Evolutionary conservation across 192 early-diverging fungal species (phyloP), one percentile per base, ranked within the genome.

Genomic region (Backusella tuberculispora): DNA sequence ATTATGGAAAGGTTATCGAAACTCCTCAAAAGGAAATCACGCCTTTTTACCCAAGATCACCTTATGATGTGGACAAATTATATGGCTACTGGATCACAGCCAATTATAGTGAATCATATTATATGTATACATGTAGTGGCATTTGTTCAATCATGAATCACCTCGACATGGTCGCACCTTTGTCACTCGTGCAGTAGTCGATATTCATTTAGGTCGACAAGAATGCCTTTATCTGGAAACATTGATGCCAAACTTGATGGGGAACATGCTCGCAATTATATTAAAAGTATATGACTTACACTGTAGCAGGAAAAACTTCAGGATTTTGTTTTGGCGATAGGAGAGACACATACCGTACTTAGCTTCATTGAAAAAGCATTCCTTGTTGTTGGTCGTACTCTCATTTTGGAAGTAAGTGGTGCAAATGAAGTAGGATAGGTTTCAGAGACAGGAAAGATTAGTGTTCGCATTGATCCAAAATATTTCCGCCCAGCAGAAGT

Each of bases 401-500:
- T 93, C 74, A 64, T 75, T 69, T 92, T 85, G 88, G 89, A 89
- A 81, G 90, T 87, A 65, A 76, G 83, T 63, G 89, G 84, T 67
- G 83, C 84, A 69, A 74, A 88, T 26, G 82, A 88, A 69, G 75
- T 91, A 38, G 90, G 90, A 64, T 81, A 87, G 53, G 88, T 86
- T 71, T 74, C 73, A 19, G 83, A 83, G 4, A 87, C 69, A 24
- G 86, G 86, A 19, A 79, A 74, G 9, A 72, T 92, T 46, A 83
- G 87, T 66, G 86, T 90, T 15, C 84, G 87, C 19, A 83, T 89
- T 66, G 90, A 93, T 71, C 81, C 87, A 17, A 83, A 86, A 64
- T 93, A 93, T 78, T 93, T 91, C 85, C 90, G 92, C 73, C 92
- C 91, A 24, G 88, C 92, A 13, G 92, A 93, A 78, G 92, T 93